Conservation (phyloP, 768 basidiomycete genomes). For the Dentipellis fragilis region DNA sequence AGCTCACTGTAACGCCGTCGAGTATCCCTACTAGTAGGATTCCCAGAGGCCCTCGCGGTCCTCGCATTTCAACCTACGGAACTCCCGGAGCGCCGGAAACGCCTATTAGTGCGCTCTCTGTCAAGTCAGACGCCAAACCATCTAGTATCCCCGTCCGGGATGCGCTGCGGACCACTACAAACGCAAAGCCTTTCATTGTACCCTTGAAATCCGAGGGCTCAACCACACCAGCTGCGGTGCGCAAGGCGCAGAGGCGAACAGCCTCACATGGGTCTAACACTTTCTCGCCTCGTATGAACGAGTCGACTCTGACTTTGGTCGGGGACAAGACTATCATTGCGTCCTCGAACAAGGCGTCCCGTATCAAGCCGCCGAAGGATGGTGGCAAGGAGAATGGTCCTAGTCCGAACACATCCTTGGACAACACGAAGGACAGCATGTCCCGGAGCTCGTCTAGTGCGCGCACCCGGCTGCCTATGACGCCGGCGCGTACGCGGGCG, state of each 20-base stretch:
- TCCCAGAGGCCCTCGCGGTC: constrained; percentile 10
- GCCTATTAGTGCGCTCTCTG: background rate
- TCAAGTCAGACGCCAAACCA: background rate
- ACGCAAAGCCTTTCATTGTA: background rate
- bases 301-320: background rate
- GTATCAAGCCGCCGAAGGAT: background rate
- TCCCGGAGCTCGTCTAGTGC: constrained; percentile 1
- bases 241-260: constrained; percentile 6
- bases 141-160: background rate
- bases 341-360: background rate
- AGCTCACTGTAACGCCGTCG: background rate
- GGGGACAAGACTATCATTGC: background rate
- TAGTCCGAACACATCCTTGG: background rate
- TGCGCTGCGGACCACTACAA: background rate
- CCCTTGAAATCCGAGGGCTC: background rate
- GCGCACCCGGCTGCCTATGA: constrained; percentile 22
- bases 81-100: background rate
- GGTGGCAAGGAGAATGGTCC: constrained; percentile 10
- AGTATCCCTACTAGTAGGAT: constrained; percentile 6
- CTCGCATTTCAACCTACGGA: constrained; percentile 1
- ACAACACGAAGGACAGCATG: background rate
- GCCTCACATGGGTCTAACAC: constrained; percentile 3
- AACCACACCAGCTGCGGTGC: background rate
- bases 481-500: constrained; percentile 33
- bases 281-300: background rate